Evolutionary conservation across 1,284 basidiomycete species (phyloP), one percentile per base, ranked within the genome.

Genomic region (Hemileia vastatrix): DNA sequence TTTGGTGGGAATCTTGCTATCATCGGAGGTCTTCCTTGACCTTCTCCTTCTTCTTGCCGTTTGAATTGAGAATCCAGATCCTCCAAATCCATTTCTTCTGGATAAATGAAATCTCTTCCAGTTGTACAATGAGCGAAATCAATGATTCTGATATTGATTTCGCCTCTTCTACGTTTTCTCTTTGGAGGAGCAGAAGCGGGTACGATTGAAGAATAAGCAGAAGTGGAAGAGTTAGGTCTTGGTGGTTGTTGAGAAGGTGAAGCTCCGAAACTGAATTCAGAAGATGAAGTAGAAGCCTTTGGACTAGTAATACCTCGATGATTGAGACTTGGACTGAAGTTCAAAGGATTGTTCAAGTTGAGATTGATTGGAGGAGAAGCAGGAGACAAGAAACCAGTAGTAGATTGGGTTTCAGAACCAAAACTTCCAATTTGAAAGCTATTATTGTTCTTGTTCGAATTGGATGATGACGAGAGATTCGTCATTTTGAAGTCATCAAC

Each of bases 91-190:
- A 57, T 49, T 36, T 58, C 24, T 1, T 53, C 75, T 23, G 77
- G 76, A 8, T 85, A 83, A 58, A 88, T 76, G 82, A 91, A 97
- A 76, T 99, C 95, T 50, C 82, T 81, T 5, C 94, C 94, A 0
- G 93, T 97, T 6, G 93, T 97, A 64, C 94, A 97, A 76, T 97
- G 94, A 5, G 94, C 95, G 78, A 99, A 99, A 77, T 99, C 94
- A 64, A 99, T 95, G 62, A 99, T 85, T 27, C 93, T 88, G 67
- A 98, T 88, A 71, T 90, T 91, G 64, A 98, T 84, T 76, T 95
- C 91, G 45, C 95, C 95, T 21, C 65, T 67, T n/a, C 89, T 84
- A 8, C 66, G 62, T 21, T 68, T 62, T 54, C 49, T 21, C 57
- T 40, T 27, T 81, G 82, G 60, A 53, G 31, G 58, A 61, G 59